Evolutionary conservation across 2,329 filamentous ascomycete species (phyloP).

Genomic region (Dothiorella sarmentorum): DNA sequence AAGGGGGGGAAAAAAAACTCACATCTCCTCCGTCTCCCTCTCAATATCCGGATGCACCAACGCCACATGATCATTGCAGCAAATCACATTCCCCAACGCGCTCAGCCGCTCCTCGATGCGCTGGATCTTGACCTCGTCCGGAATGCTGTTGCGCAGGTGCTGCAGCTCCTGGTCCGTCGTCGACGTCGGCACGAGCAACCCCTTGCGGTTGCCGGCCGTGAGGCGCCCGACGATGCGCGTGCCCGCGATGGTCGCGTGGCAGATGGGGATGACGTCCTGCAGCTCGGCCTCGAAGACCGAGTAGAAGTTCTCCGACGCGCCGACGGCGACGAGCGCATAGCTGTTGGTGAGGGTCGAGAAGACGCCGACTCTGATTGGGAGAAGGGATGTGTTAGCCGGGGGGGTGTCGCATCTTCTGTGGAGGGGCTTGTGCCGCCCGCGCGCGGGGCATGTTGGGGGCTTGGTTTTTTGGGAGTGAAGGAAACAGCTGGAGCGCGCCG

Average conservation of each 20-base stretch:
- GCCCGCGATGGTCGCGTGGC: slow-evolving; percentile 92
- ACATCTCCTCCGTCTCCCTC: slow-evolving; percentile 95
- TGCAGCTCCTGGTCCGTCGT: slow-evolving; percentile 98
- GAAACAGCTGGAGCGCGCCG: too few relatives aligned
- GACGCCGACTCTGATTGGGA: slow-evolving; percentile 75
- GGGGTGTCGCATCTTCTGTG: too few relatives aligned
- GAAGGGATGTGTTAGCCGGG: neutral
- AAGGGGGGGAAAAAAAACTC: slow-evolving; percentile 22
- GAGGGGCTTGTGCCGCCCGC: too few relatives aligned
- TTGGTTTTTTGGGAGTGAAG: too few relatives aligned
- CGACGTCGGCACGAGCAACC: slow-evolving; percentile 89
- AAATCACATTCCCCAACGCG: slow-evolving; percentile 95
- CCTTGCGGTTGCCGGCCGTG: slow-evolving; percentile 94
- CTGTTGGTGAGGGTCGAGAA: slow-evolving; percentile 97
- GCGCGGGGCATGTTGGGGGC: too few relatives aligned
- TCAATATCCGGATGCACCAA: slow-evolving; percentile 95
- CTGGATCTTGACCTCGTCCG: slow-evolving; percentile 89
- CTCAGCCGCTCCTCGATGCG: slow-evolving; percentile 96
- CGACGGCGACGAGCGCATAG: slow-evolving; percentile 89
- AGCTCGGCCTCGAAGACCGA: slow-evolving; percentile 97
- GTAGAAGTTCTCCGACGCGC: slow-evolving; percentile 98
- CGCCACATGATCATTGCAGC: slow-evolving; percentile 93
- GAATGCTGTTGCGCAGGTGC: slow-evolving; percentile 91
- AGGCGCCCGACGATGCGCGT: slow-evolving; percentile 94
- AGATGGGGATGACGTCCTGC: slow-evolving; percentile 95